A percentile compares a stretch with the other conserved stretches of the same genome.
These are phyloP conservation scores for Chalciporus piperatus DNA, from an alignment of 768 basidiomycete species.

Conservation along the genomic window DNA sequence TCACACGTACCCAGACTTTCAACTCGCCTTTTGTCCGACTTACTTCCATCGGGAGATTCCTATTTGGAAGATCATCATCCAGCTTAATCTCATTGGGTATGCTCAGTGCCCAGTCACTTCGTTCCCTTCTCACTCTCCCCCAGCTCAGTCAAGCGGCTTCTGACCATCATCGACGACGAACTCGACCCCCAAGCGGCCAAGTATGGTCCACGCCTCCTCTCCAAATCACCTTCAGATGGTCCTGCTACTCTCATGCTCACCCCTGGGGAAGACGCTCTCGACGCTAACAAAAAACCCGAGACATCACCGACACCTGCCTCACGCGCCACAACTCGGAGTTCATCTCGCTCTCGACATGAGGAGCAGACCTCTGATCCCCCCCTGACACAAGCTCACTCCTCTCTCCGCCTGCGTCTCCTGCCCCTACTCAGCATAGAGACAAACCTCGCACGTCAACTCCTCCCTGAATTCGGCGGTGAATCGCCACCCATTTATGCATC, in stretches of 20 bases:
- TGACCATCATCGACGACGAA: conserved; percentile 50
- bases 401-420: conserved; percentile 39
- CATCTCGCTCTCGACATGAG: background rate
- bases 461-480: conserved; percentile 36
- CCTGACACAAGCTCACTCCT: conserved; percentile 18
- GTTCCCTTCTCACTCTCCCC: background rate
- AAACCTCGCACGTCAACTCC: conserved; percentile 48
- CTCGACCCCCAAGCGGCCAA: conserved; percentile 31
- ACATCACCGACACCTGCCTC: background rate
- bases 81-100: conserved; percentile 67
- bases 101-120: background rate
- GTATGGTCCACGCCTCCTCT: background rate
- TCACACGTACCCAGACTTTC: conserved; percentile 50
- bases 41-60: conserved; percentile 56
- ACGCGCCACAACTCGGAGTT: background rate
- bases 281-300: too few species aligned
- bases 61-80: conserved; percentile 63
- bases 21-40: conserved; percentile 59
- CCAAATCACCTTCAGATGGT: conserved; percentile 21
- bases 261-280: background rate
- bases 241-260: conserved; percentile 22
- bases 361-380: conserved; percentile 13
- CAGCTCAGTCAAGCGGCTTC: conserved; percentile 57
- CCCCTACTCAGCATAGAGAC: conserved; percentile 57
- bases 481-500: conserved; percentile 26